These are phyloP conservation scores for Candida dajiaensis DNA, from an alignment of 805 yeast genomes.

Conservation along the genomic window DNA sequence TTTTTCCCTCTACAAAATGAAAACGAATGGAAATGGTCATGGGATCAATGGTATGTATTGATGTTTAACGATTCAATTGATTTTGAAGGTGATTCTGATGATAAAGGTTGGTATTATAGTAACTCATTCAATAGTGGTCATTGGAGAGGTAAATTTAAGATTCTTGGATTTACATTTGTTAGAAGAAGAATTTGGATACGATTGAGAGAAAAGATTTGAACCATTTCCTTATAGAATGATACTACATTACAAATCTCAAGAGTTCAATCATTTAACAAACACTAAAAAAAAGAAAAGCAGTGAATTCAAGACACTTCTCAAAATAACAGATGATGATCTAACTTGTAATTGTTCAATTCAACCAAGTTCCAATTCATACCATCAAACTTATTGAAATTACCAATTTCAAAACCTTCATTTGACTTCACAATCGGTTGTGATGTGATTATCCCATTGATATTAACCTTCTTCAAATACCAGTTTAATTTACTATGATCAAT, in stretches of 20 bases:
- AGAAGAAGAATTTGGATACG: conserved; percentile 65
- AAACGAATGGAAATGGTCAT: conserved; percentile 60
- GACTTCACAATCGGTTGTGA: background rate
- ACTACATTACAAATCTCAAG: background rate
- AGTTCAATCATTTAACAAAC: background rate
- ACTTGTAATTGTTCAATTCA: conserved; percentile 13
- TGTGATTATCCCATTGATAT: conserved; percentile 12
- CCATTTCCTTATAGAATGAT: background rate
- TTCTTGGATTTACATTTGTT: conserved; percentile 47
- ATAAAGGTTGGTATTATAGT: conserved; percentile 80
- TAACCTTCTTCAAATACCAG: conserved; percentile 67
- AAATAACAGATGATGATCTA: conserved; percentile 7
- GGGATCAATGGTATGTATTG: conserved; percentile 69
- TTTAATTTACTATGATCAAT: conserved; percentile 57
- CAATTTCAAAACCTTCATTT: background rate
- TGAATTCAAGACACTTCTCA: background rate
- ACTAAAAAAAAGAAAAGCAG: background rate
- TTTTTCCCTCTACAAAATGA: conserved; percentile 35
- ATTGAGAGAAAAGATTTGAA: conserved; percentile 12
- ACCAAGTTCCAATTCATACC: conserved; percentile 16
- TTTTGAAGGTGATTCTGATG: conserved; percentile 52
- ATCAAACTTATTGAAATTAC: conserved; percentile 19
- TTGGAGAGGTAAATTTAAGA: conserved; percentile 62
- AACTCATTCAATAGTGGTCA: conserved; percentile 37
- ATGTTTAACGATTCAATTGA: conserved; percentile 35